These are phyloP conservation scores for Crithidia expoeki DNA, from an alignment of 208 protist species.

Conservation along the genomic window DNA sequence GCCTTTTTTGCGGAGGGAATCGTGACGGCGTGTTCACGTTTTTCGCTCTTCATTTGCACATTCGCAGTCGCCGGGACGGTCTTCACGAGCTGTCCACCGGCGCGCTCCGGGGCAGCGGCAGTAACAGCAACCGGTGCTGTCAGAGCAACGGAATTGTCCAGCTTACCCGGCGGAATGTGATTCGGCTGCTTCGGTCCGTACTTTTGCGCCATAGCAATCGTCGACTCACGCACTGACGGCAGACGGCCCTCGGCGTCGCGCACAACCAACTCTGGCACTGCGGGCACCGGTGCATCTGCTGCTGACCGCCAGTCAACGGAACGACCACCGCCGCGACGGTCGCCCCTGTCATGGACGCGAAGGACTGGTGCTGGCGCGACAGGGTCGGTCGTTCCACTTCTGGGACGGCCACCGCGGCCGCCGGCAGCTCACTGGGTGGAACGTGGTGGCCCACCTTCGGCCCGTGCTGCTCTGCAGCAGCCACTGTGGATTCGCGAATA, in stretches of 20 bases:
- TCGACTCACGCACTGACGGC: conserved; percentile 29
- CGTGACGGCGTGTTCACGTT: conserved; percentile 1
- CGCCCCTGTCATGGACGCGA: not conserved
- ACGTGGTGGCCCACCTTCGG: conserved; percentile 18
- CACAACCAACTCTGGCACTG: not conserved
- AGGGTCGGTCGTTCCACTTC: conserved; percentile 3
- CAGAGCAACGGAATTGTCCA: conserved; percentile 4
- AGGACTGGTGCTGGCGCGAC: not conserved
- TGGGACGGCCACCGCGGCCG: not conserved
- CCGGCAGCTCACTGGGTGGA: conserved; percentile 14
- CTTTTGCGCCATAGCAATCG: conserved; percentile 25
- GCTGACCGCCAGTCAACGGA: not conserved
- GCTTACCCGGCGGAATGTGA: conserved; percentile 7
- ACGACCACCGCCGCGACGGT: not conserved
- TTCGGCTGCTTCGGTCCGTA: conserved; percentile 32
- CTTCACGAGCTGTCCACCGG: conserved; percentile 1
- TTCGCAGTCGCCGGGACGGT: not conserved
- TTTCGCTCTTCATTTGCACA: not conserved
- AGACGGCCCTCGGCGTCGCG: conserved; percentile 10
- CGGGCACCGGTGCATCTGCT: conserved; percentile 4
- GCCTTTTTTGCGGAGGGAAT: not conserved
- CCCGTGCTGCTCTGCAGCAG: not conserved
- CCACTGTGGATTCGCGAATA: conserved; percentile 6
- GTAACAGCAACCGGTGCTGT: not conserved
- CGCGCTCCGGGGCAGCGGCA: not conserved